These are phyloP conservation scores for Talaromyces proteolyticus DNA, from an alignment of 495 filamentous ascomycete species.

Conservation along the genomic window DNA sequence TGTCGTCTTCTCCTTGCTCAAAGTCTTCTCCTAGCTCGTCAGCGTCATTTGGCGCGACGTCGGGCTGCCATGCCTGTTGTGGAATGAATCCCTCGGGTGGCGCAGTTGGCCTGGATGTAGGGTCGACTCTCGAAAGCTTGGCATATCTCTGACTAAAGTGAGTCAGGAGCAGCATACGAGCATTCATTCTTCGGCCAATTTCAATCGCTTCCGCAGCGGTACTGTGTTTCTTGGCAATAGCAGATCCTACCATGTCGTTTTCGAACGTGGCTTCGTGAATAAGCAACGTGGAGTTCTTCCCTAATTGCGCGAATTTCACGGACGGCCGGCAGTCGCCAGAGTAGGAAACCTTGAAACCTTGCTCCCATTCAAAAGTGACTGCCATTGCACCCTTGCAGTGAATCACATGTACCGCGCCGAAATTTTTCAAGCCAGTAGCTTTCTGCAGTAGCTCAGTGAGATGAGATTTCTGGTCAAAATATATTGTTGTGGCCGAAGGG, in stretches of 20 bases:
- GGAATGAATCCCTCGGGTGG: constrained; percentile 2
- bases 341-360: constrained; percentile 82
- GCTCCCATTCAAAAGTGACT: constrained; percentile 66
- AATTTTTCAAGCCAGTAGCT: constrained; percentile 35
- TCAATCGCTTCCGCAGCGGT: constrained; percentile 79
- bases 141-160: constrained; percentile 97
- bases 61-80: neutral
- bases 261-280: constrained; percentile 97
- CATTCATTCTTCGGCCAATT: constrained; percentile 71
- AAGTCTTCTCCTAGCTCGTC: too few species aligned
- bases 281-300: constrained; percentile 67
- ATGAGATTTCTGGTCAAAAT: constrained; percentile 18
- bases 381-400: constrained; percentile 81
- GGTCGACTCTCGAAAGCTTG: constrained; percentile 45
- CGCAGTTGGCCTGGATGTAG: constrained; percentile 6
- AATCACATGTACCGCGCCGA: constrained; percentile 53
- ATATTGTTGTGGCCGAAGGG: constrained; percentile 14
- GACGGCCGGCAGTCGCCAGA: constrained; percentile 89
- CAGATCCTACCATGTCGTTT: constrained; percentile 70
- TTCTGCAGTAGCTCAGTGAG: constrained; percentile 28
- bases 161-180: constrained; percentile 70
- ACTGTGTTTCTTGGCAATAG: constrained; percentile 81
- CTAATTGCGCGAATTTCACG: constrained; percentile 59
- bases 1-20: too few species aligned
- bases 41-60: too few species aligned